Evolutionary conservation across 1,284 basidiomycete genomes (phyloP), one percentile per base, ranked within the genome.

Genomic region (Pascua sp.): DNA sequence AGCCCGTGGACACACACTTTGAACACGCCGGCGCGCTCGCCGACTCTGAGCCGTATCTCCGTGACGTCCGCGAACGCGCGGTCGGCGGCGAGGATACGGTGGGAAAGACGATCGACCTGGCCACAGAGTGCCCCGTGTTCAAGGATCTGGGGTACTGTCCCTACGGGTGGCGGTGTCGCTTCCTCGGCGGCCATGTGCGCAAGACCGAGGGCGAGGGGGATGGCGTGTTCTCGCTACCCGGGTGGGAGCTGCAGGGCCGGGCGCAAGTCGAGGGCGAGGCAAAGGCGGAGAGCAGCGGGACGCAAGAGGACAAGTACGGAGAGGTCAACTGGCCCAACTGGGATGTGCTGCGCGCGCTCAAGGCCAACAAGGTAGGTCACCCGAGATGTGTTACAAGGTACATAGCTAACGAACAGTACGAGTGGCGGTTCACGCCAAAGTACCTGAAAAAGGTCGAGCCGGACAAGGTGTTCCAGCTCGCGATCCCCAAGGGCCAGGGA

Each of bases 131-230:
- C 67, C 90, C 91, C 1, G 81, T 87, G 5, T 92, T 85, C 66
- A 79, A 81, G 36, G 84, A 86, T 61, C 81, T 82, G 7, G 94
- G 94, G 0, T 83, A 87, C 68, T 98, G 94, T 77, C 85, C 86
- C 51, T 85, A 85, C 62, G 95, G 91, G 5, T 87, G 90, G 78
- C 90, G 91, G 74, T 98, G 95, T 72, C 86, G 95, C 2, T 96
- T 90, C 77, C 83, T 96, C 4, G 87, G 88, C 11, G 86, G 84
- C 0, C 95, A 98, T 68, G 71, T 85, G 8, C 75, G 48, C 48
- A 57, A 56, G 40, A 47, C 56, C 16, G 56, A 57, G 37, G 49
- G 42, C 4, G 56, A 47, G 2, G 60, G 37, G 11, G 32, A 24
- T 12, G 52, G 53, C 32, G 48, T 42, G 16, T 50, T 55, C 16